phyloP scores from a whole-genome alignment of 2,329 filamentous ascomycete species.

The Diplodia seriata region DNA sequence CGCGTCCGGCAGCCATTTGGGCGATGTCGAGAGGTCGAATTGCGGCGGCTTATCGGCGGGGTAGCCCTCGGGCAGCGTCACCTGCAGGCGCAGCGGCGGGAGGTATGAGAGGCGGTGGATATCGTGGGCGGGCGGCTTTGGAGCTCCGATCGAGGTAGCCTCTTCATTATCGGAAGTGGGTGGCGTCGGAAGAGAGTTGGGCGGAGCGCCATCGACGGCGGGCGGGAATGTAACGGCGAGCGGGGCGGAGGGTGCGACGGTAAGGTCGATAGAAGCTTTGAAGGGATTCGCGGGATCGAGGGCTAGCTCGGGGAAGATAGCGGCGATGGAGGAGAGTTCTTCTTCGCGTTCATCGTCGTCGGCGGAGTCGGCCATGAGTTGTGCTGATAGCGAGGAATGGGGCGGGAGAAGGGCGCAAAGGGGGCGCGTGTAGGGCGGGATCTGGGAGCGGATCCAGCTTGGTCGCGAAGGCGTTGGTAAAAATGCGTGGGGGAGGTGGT shows the following conservation, averaged over 20 bases:
- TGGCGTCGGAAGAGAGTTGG: conserved; percentile 46
- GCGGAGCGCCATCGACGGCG: conserved; percentile 43
- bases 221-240: conserved; percentile 53
- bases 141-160: not conserved
- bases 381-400: not conserved
- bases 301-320: conserved; percentile 68
- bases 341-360: conserved; percentile 67
- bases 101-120: conserved; percentile 60
- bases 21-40: conserved; percentile 57
- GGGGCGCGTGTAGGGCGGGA: not conserved
- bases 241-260: conserved; percentile 61
- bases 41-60: conserved; percentile 60
- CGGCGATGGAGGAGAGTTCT: conserved; percentile 65
- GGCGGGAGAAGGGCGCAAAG: not conserved
- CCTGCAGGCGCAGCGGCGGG: conserved; percentile 61
- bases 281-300: conserved; percentile 56
- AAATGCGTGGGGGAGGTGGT: not conserved
- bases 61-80: conserved; percentile 63
- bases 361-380: conserved; percentile 27
- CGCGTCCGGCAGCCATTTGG: conserved; percentile 60
- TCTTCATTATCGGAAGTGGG: conserved; percentile 46
- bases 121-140: conserved; percentile 43
- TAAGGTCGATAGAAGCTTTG: conserved; percentile 61
- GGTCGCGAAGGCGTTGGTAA: not conserved
- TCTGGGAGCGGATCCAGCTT: not conserved